Percentiles rank a stretch among this genome's conserved stretches.
Conservation (phyloP, 805 yeast genomes). For the Hanseniaspora mollemarum region DNA sequence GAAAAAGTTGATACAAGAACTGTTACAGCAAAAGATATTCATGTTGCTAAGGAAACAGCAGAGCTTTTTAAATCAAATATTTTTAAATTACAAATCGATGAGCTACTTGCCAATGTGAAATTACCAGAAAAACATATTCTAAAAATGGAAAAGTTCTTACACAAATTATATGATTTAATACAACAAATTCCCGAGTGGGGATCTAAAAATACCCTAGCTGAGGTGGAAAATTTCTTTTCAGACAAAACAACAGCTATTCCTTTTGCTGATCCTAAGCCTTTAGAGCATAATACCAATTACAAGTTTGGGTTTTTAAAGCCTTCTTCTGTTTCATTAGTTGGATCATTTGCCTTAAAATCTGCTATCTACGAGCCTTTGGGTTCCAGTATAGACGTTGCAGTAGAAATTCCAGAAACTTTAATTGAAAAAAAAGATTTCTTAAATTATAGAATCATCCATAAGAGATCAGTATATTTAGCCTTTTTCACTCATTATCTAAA, state of each 20-base stretch:
- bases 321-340: slow-evolving; percentile 57
- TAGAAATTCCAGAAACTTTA: slow-evolving; percentile 66
- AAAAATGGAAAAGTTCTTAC: slow-evolving; percentile 62
- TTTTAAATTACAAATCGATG: slow-evolving; percentile 91
- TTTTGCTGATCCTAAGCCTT: slow-evolving; percentile 82
- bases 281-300: slow-evolving; percentile 46
- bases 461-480: slow-evolving; percentile 78
- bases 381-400: slow-evolving; percentile 61
- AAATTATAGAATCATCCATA: slow-evolving; percentile 81
- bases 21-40: slow-evolving; percentile 67
- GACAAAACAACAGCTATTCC: slow-evolving; percentile 55
- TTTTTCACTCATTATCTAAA: slow-evolving; percentile 58
- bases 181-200: slow-evolving; percentile 48
- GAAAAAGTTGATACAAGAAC: slow-evolving; percentile 8
- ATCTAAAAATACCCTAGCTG: slow-evolving; percentile 40
- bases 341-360: slow-evolving; percentile 80
- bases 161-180: slow-evolving; percentile 56
- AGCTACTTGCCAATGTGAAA: slow-evolving; percentile 66
- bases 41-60: slow-evolving; percentile 84
- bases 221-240: slow-evolving; percentile 46
- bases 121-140: slow-evolving; percentile 57
- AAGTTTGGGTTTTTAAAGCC: slow-evolving; percentile 62
- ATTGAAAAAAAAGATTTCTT: slow-evolving; percentile 82
- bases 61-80: slow-evolving; percentile 90
- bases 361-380: slow-evolving; percentile 58